These are phyloP conservation scores for Polyrhizophydium stewartii DNA, from an alignment of 371 early-diverging fungal genomes.

Conservation along the genomic window DNA sequence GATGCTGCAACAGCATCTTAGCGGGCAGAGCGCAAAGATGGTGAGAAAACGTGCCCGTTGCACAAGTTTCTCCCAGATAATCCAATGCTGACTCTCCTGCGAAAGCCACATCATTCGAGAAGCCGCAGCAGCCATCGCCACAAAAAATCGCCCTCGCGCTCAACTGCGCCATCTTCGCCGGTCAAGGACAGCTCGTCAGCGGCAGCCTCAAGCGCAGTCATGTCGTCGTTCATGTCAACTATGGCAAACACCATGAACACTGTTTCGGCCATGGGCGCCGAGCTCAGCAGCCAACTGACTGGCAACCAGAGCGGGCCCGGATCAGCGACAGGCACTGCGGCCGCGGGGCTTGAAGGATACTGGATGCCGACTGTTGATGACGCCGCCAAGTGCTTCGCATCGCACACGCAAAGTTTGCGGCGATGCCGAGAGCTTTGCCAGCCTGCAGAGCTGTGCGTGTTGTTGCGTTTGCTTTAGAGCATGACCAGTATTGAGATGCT, in stretches of 20 bases:
- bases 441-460: constrained; percentile 11
- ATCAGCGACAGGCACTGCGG: too few relatives aligned
- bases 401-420: not conserved
- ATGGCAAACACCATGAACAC: constrained; percentile 14
- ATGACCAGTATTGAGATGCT: too few relatives aligned
- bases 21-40: not conserved
- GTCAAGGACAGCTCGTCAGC: constrained; percentile 13
- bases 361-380: not conserved
- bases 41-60: not conserved
- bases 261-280: not conserved
- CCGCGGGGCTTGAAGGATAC: too few relatives aligned
- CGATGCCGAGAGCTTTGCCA: constrained; percentile 8
- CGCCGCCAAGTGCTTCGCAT: not conserved
- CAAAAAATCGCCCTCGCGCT: constrained; percentile 7
- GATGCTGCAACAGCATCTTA: constrained; percentile 3
- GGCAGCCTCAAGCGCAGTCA: constrained; percentile 1
- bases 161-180: constrained; percentile 10
- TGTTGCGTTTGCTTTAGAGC: not conserved
- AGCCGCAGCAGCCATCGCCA: too few relatives aligned
- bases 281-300: not conserved
- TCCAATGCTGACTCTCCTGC: too few relatives aligned
- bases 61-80: too few relatives aligned
- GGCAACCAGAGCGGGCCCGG: too few relatives aligned
- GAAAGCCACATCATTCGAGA: too few relatives aligned
- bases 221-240: constrained; percentile 6